A percentile compares a stretch with the other conserved stretches of the same genome.
phyloP scores from a whole-genome alignment of 2,329 filamentous ascomycete genomes.

The Colletotrichum caudatum region DNA sequence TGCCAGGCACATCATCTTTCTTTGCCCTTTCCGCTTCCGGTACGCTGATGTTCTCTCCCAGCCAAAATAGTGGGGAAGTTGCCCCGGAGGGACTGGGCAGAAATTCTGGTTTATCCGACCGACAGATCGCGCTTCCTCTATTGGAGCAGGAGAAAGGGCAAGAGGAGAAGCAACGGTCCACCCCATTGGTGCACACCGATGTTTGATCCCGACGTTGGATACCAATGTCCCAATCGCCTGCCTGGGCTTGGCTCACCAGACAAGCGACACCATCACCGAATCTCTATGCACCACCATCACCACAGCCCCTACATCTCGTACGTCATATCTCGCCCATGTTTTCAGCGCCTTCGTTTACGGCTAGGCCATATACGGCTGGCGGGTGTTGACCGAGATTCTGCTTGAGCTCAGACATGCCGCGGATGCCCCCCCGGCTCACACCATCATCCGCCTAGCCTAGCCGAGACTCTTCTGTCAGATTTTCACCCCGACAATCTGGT shows the following conservation, averaged over 20 bases:
- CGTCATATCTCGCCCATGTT: constrained; percentile 37
- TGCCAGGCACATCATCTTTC: constrained; percentile 4
- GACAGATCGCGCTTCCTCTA: constrained; percentile 9
- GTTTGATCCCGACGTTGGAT: neutral
- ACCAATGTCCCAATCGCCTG: neutral
- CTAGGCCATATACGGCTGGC: constrained; percentile 27
- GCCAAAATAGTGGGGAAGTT: neutral
- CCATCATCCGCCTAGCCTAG: constrained; percentile 33
- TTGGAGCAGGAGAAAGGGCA: neutral
- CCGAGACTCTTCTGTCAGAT: constrained; percentile 37
- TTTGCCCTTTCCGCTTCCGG: constrained; percentile 1
- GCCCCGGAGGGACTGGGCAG: constrained; percentile 26
- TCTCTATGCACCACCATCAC: neutral
- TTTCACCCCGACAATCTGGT: constrained; percentile 40
- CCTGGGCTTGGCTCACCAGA: neutral
- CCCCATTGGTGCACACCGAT: neutral
- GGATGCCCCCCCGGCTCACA: constrained; percentile 28
- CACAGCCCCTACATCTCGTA: constrained; percentile 3
- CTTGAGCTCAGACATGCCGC: constrained; percentile 33
- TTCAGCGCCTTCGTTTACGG: neutral
- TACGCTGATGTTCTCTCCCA: neutral
- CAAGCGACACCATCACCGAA: constrained; percentile 6
- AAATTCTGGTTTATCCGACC: constrained; percentile 12
- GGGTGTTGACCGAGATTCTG: constrained; percentile 38
- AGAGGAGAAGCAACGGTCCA: neutral